A percentile compares a stretch with the other conserved stretches of the same genome.
Conservation (phyloP, 2,329 filamentous ascomycete genomes). For the Colletotrichum sp. region DNA sequence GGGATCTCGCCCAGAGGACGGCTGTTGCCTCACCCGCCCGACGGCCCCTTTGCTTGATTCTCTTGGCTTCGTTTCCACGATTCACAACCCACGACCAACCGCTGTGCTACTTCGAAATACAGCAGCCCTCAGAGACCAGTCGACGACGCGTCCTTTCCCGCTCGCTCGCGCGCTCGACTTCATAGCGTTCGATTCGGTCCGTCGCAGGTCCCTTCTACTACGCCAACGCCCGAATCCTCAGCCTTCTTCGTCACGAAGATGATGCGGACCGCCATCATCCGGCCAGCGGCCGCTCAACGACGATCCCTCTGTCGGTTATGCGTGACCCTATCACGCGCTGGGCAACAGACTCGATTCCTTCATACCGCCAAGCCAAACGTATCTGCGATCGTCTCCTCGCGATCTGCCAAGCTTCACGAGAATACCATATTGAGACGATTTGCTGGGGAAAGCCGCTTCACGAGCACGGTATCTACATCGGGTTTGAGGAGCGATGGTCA, state of each 20-base stretch:
- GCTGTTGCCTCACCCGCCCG: not conserved
- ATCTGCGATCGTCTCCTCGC: conserved; percentile 7
- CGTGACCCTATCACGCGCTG: conserved; percentile 34
- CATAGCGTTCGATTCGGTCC: not conserved
- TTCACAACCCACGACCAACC: not conserved
- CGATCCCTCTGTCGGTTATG: conserved; percentile 49
- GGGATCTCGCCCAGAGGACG: not conserved
- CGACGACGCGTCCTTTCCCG: not conserved
- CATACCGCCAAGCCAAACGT: conserved; percentile 22
- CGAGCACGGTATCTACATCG: not conserved
- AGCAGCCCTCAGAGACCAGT: not conserved
- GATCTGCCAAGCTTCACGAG: conserved; percentile 4
- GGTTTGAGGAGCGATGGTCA: not conserved
- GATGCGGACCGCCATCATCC: conserved; percentile 44
- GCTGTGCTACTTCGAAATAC: conserved; percentile 1
- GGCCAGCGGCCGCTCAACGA: conserved; percentile 22
- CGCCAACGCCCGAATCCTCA: not conserved
- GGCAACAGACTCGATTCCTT: conserved; percentile 10
- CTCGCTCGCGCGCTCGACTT: not conserved
- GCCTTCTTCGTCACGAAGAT: conserved; percentile 11
- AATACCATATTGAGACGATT: conserved; percentile 9
- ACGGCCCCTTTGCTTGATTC: conserved; percentile 7
- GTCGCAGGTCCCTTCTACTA: not conserved
- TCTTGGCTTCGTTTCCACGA: conserved; percentile 8
- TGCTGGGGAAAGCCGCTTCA: not conserved